Evolutionary conservation across 306 rosid genomes (phyloP), one percentile per base, ranked within the genome.

Genomic region (Pueraria montana): DNA sequence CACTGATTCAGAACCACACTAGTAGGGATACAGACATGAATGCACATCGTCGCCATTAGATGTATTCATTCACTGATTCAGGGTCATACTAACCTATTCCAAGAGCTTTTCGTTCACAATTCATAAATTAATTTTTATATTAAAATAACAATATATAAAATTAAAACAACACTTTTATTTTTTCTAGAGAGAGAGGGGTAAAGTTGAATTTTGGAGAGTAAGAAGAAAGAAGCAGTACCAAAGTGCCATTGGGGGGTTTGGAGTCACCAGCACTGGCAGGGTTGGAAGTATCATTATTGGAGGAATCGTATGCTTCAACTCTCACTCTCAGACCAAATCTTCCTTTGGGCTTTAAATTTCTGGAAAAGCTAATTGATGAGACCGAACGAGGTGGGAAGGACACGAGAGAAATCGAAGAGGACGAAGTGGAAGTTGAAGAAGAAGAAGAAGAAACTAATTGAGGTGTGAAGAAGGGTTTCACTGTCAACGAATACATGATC

Each of bases 171-270:
- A 49, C 8, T 14, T 2, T n/a, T n/a, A n/a, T n/a, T n/a, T n/a
- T n/a, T n/a, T n/a, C n/a, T n/a, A n/a, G n/a, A n/a, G 38, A 38
- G 20, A 5, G 4, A 73, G 13, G 73, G 73, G 26, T 34, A 50
- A 55, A 23, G 8, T 45, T 77, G 56, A 17, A 59, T 18, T 49
- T 62, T 10, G 56, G 20, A 18, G 17, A 34, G 42, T 14, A 46
- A 73, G 13, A 48, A 67, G n/a, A 68, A 68, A 52, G 61, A 59
- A 30, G 23, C 59, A 78, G 59, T 87, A 85, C 90, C 75, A 88
- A 72, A 82, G 88, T 72, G 85, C 88, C 90, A 74, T 88, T 88
- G 3, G 90, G 86, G 81, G 87, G 71, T 38, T 87, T 85, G 82
- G 88, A 55, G 5, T 87, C 88, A 69, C 86, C 86, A n/a, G 86